Base-by-base conservation (phyloP, 192 early-diverging fungal species). In the Gamsiella multidivaricata region DNA sequence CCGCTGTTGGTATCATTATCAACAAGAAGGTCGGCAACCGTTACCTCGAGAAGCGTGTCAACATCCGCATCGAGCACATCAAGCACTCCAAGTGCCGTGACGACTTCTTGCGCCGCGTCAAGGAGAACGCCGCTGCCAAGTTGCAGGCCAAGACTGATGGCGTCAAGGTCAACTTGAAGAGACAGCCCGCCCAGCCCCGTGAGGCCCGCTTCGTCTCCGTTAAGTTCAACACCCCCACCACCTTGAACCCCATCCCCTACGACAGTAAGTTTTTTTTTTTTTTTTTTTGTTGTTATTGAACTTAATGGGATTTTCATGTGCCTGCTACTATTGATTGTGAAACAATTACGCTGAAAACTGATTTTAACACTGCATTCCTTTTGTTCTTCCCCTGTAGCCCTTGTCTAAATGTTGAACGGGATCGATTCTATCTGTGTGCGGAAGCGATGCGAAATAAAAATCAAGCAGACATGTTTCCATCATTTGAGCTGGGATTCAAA, bases 31-130 rank as follows among this genome's bases (percentile, higher is more conserved):
- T 98, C 58, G 95, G 97, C 73, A 95, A 94, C 92, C 94, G 97
- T 75, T 97, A 90, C 93, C 84, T 99, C 66, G 96, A 97, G 88
- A 99, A 99, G 95, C 89, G 96, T 61, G 89, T 99, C 87, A 98
- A 97, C 88, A 81, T 99, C 85, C 93, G 96, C 80, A 84, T 99
- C 82, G 97, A 99, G 89, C 97, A 99, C 89, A 88, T 99, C 85
- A 95, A 92, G 89, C 96, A 99, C 94, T 99, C 97, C 86, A 96
- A 97, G 90, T 97, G 96, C 90, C 94, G 97, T 83, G 88, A 93
- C 72, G 95, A 97, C 75, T 99, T 99, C 90, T 88, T 98, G 86
- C 88, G 91, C 45, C 94, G 97, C 82, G 96, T 98, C 81, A 97
- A 96, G 91, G 89, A 93, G 80, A 99, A 98, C 88, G 93, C 92